phyloP scores from a whole-genome alignment of 768 basidiomycete genomes.

The Crepidotus variabilis region DNA sequence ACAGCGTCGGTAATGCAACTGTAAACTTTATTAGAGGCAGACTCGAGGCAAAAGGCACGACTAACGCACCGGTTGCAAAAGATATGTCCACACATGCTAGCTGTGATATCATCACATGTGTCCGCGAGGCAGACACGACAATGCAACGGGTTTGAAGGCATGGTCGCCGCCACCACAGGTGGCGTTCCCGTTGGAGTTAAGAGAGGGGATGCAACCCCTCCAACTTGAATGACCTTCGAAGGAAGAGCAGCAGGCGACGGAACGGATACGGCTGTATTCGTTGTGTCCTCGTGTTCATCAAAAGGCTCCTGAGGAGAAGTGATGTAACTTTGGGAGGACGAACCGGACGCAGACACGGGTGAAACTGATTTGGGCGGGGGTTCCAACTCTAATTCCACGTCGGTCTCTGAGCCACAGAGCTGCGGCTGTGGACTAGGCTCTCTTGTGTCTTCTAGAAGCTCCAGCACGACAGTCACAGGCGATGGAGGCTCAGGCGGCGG shows the following conservation, averaged over 20 bases:
- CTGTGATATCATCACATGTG: conserved; percentile 49
- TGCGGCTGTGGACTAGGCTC: not conserved
- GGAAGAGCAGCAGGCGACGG: conserved; percentile 3
- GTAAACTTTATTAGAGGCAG: not conserved
- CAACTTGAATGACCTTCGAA: conserved; percentile 3
- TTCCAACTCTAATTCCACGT: not conserved
- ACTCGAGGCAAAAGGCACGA: not conserved
- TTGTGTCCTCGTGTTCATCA: conserved; percentile 3
- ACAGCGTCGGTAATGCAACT: conserved; percentile 55
- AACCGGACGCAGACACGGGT: conserved; percentile 11
- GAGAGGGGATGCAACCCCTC: not conserved
- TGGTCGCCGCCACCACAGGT: conserved; percentile 8
- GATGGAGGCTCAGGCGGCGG: conserved; percentile 13
- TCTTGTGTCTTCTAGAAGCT: not conserved
- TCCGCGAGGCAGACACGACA: conserved; percentile 49
- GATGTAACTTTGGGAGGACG: conserved; percentile 20
- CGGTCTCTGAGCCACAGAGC: not conserved
- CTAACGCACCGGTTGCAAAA: conserved; percentile 50
- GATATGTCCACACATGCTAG: conserved; percentile 60
- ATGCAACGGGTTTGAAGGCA: conserved; percentile 29
- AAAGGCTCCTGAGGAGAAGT: conserved; percentile 25
- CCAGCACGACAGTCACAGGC: conserved; percentile 13
- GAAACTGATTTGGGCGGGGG: not conserved
- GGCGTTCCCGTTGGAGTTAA: conserved; percentile 4
- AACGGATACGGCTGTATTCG: not conserved